phyloP scores from a whole-genome alignment of 305 asterid species.

The Solanum hybrid region DNA sequence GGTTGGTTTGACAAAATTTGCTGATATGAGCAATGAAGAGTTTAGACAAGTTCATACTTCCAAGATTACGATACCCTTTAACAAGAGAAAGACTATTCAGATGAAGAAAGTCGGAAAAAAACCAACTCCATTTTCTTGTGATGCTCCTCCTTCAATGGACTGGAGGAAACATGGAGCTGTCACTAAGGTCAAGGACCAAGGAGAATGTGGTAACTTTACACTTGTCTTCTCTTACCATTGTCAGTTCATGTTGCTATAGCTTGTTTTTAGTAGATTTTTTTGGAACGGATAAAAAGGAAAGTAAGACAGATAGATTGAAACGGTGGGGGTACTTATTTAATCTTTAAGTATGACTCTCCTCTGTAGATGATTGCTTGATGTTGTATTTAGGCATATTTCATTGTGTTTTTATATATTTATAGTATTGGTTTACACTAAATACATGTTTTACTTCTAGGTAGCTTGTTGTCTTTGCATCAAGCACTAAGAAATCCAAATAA shows the following conservation, averaged over 20 bases:
- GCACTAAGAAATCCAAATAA: background rate
- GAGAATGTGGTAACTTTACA: conserved; percentile 17
- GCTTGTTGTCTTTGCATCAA: background rate
- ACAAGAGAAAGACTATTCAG: background rate
- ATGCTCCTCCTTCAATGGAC: conserved; percentile 18
- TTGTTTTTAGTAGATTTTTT: background rate
- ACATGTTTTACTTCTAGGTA: background rate
- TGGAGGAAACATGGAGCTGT: conserved; percentile 26
- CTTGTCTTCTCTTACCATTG: background rate
- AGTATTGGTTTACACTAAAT: background rate
- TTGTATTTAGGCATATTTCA: background rate
- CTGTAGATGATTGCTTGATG: background rate
- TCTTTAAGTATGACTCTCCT: background rate
- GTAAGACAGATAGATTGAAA: background rate
- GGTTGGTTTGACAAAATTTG: conserved; percentile 25
- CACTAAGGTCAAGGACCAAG: conserved; percentile 25
- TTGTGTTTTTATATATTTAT: background rate
- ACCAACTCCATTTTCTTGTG: background rate
- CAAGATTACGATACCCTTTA: conserved; percentile 5
- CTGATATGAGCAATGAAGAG: conserved; percentile 28
- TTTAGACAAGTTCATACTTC: conserved; percentile 7
- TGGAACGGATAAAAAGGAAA: background rate
- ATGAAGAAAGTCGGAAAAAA: background rate
- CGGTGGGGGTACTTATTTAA: background rate
- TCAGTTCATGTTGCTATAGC: background rate